phyloP scores from a whole-genome alignment of 495 filamentous ascomycete genomes.

The Aspergillus coremiiformis region DNA sequence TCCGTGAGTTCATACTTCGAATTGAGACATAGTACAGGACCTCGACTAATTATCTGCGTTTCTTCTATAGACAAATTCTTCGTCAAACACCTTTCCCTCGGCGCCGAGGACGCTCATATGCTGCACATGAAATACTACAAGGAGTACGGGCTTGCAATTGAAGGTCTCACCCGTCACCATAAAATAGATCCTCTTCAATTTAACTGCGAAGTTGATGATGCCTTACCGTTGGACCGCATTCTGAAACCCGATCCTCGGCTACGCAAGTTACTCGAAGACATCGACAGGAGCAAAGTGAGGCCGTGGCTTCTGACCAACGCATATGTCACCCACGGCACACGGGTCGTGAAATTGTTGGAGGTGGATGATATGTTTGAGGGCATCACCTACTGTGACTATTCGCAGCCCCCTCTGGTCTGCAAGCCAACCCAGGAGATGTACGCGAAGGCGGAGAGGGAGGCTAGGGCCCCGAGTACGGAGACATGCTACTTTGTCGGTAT shows the following conservation, averaged over 20 bases:
- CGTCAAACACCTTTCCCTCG: conserved; percentile 64
- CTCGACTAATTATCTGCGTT: not conserved
- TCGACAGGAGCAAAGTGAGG: conserved; percentile 73
- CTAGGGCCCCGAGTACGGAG: conserved; percentile 47
- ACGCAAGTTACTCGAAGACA: conserved; percentile 65
- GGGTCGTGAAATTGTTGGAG: conserved; percentile 73
- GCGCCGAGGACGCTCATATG: conserved; percentile 62
- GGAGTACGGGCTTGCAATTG: conserved; percentile 93
- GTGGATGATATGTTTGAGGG: conserved; percentile 89
- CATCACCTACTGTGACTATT: conserved; percentile 88
- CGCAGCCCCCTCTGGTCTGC: conserved; percentile 57
- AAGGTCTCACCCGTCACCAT: conserved; percentile 88
- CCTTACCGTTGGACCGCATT: conserved; percentile 77
- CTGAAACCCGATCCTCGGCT: conserved; percentile 70
- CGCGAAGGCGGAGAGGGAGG: conserved; percentile 63
- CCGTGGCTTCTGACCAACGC: conserved; percentile 96
- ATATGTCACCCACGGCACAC: conserved; percentile 76
- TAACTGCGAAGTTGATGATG: conserved; percentile 91
- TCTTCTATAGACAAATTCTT: conserved; percentile 63
- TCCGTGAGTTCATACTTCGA: conserved; percentile 35
- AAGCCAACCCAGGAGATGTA: conserved; percentile 84
- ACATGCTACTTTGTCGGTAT: conserved; percentile 83
- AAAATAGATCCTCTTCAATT: conserved; percentile 93
- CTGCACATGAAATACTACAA: conserved; percentile 90
- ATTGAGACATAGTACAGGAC: not conserved